Base-by-base conservation (phyloP, 2,329 filamentous ascomycete genomes). In the Venturia aucupariae region DNA sequence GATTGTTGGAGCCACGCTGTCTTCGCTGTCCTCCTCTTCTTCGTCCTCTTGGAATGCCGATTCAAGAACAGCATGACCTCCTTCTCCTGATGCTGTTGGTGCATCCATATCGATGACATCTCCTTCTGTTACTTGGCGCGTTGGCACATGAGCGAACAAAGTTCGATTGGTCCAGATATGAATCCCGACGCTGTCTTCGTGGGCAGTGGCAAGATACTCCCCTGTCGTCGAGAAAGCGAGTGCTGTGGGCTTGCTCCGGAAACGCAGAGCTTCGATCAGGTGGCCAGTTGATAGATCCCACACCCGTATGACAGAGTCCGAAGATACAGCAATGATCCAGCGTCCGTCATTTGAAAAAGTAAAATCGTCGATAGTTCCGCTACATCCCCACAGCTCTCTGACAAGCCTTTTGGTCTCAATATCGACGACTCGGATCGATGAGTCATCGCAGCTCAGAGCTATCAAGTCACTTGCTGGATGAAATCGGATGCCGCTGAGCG, bases 251-350 rank as follows among this genome's bases (percentile, higher is more conserved):
- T 88, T 86, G 63, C 84, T 88, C 64, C 87, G 85, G 5, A 95
- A 84, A 65, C 86, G 86, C 76, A 99, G 92, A 2, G 90, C 90
- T 73, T 99, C 94, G 67, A 99, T 94, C 17, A 99, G 81, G 76
- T 99, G 93, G 32, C 92, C 93, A 0, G 95, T 99, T 0, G 94
- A 91, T 35, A 99, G 80, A 77, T 99, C 95, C 92, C 94, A 99
- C 8, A 97, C 85, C 51, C 94, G 86, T 61, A 97, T 80, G 6
- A 91, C 79, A 1, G 86, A 85, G 72, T 96, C 90, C 71, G 89
- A 87, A 0, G 91, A 92, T 15, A 92, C 89, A 27, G 92, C 90
- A 65, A 97, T 85, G 68, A 99, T 86, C 94, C 94, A 99, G 65
- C 92, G 86, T 10, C 93, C 93, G 73, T 97, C 92, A 68, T 87